Base-by-base conservation (phyloP, 1,284 basidiomycete genomes). In the Rhodotorula sp. region DNA sequence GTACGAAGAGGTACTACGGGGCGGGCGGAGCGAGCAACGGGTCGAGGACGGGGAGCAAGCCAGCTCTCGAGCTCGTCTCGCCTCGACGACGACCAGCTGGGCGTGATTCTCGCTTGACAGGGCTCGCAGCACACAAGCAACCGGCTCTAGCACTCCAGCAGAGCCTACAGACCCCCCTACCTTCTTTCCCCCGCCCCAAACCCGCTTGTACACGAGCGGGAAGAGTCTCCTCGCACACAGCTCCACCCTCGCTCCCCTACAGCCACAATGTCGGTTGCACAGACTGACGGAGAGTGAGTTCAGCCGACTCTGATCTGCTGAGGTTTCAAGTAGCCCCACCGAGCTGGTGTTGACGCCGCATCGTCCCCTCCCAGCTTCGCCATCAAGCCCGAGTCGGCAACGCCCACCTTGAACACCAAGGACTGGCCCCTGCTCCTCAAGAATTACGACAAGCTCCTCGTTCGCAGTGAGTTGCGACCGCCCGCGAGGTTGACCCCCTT, bases 361-460 rank as follows among this genome's bases (percentile, higher is more conserved):
- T 30, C 4, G 24, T 30, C 31, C n/a, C 24, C 37, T 20, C 51
- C 31, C 62, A 80, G 80, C 71, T 81, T 78, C 70, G 76, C 79
- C 75, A 81, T 83, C 76, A 81, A 81, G 77, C 81, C 82, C 59
- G 78, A 80, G 65, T 78, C 77, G 68, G 69, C 74, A 22, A 79
- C 80, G 24, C 80, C 80, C 18, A 77, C 75, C 61, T 78, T 83
- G 64, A 92, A 97, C 81, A 98, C 95, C 40, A 94, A 93, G 3
- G 86, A 97, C 82, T 99, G 96, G 96, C 96, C 96, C 46, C 84
- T 99, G 40, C 87, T 99, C 18, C 86, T 99, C 74, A 99, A 98
- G 86, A 97, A 99, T 83, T 99, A 99, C 81, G 94, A 96, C 85
- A 95, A 95, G 81, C 83, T 77, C 30, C 69, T 76, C 50, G 73